phyloP scores from a whole-genome alignment of 179 eudicot genomes.

The Silene coronaria region DNA sequence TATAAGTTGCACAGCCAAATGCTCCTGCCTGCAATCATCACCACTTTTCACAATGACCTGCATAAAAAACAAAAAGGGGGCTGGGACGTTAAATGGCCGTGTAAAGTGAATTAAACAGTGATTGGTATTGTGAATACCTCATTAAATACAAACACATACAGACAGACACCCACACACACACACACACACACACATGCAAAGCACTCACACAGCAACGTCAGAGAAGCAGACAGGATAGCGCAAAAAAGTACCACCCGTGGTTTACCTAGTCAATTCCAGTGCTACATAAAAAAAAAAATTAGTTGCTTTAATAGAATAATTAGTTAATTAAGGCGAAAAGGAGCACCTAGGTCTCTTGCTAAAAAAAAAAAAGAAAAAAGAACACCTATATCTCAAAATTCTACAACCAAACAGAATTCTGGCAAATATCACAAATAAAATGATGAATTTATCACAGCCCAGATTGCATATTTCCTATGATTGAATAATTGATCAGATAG shows the following conservation, averaged over 20 bases:
- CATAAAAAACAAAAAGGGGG: slow-evolving; percentile 11
- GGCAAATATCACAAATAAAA: background rate
- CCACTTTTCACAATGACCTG: slow-evolving; percentile 97
- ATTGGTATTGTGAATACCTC: background rate
- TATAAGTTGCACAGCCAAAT: slow-evolving; percentile 95
- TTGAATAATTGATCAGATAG: background rate
- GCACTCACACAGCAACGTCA: background rate
- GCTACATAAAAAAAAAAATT: background rate
- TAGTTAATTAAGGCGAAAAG: background rate
- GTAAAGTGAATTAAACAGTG: background rate
- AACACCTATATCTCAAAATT: background rate
- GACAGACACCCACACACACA: background rate
- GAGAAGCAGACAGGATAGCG: background rate
- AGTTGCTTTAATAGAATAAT: background rate
- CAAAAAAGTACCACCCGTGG: background rate
- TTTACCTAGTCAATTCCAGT: background rate
- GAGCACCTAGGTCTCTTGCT: background rate
- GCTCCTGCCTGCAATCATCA: slow-evolving; percentile 98
- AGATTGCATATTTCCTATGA: slow-evolving; percentile 1
- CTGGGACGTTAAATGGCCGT: background rate
- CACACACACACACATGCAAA: background rate
- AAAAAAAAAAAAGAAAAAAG: no score
- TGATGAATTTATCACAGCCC: slow-evolving; percentile 5
- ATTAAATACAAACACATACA: background rate
- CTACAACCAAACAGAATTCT: background rate